Base-by-base conservation (phyloP, 306 rosid species). In the Glycyrrhiza uralensis region DNA sequence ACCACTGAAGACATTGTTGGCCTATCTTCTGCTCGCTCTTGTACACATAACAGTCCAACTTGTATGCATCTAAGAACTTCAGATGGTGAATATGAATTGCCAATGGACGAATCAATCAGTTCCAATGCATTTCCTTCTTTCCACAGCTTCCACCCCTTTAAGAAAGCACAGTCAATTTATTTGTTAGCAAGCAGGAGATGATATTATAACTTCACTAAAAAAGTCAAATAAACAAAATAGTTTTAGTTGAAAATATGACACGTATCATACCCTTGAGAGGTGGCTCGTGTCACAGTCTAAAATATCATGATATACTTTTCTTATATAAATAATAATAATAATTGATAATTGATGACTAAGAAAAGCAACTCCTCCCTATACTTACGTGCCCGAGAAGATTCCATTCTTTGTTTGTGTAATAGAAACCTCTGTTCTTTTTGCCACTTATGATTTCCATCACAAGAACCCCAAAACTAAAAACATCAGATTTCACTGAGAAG, bases 301-400 rank as follows among this genome's bases (percentile, higher is more conserved):
- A n/a, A n/a, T n/a, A n/a, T n/a, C n/a, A n/a, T n/a, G n/a, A n/a
- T n/a, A n/a, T n/a, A n/a, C n/a, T n/a, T n/a, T n/a, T n/a, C n/a
- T n/a, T n/a, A n/a, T n/a, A n/a, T n/a, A n/a, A n/a, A n/a, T n/a
- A n/a, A n/a, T n/a, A n/a, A n/a, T n/a, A n/a, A n/a, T n/a, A n/a
- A n/a, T n/a, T n/a, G n/a, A n/a, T n/a, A n/a, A 50, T 8, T 22
- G 20, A 3, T 1, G 19, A 54, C 6, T 15, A 41, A 55, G 6
- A 4, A 32, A 66, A 38, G 6, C 4, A 47, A 12, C 2, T 10
- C 2, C 44, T 55, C 29, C 11, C n/a, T n/a, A n/a, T n/a, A 66
- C 94, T 23, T 83, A 91, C 92, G 80, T 81, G 82, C 2, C 90
- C 97, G 0, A 91, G 85, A 70, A 91, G 89, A 85, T 91, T 90